Conservation (phyloP, 2,329 filamentous ascomycete genomes). For the Aspergillus fumigatus region DNA sequence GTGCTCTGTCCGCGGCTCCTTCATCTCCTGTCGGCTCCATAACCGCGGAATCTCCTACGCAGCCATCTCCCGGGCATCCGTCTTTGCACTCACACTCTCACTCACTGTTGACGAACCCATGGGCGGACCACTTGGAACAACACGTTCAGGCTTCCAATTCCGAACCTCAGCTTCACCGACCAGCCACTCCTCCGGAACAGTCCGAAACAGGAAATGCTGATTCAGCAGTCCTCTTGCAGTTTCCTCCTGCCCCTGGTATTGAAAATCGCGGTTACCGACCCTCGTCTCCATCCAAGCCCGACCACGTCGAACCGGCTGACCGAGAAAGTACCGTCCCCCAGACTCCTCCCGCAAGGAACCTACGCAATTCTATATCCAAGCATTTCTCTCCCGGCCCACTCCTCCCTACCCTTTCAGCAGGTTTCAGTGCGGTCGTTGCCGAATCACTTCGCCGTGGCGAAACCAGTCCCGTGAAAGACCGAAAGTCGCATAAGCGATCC, state of each 20-base stretch:
- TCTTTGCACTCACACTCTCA: constrained; percentile 33
- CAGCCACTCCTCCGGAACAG: constrained; percentile 24
- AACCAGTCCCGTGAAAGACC: constrained; percentile 35
- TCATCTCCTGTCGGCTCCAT: constrained; percentile 32
- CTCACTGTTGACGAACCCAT: constrained; percentile 35
- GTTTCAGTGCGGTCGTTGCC: constrained; percentile 60
- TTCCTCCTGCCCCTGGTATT: constrained; percentile 36
- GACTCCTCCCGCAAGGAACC: constrained; percentile 34
- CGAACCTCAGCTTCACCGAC: constrained; percentile 21
- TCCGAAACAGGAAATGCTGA: constrained; percentile 13
- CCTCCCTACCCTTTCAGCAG: constrained; percentile 56
- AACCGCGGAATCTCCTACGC: constrained; percentile 26
- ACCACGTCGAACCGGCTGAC: constrained; percentile 16
- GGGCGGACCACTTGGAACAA: constrained; percentile 27
- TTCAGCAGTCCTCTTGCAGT: constrained; percentile 35
- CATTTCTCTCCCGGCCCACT: constrained; percentile 56
- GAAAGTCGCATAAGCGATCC: constrained; percentile 21
- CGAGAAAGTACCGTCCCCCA: constrained; percentile 28
- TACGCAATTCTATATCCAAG: constrained; percentile 46
- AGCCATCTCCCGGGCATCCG: constrained; percentile 21
- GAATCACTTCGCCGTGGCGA: constrained; percentile 59
- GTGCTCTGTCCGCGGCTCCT: constrained; percentile 27
- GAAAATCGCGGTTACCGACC: constrained; percentile 18
- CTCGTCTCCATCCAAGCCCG: constrained; percentile 14
- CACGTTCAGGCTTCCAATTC: constrained; percentile 13